Percentiles rank a stretch among this genome's conserved stretches.
Evolutionary conservation across 1,139 yeast genomes (phyloP).

Genomic region (Meyerozyma athensensis): DNA sequence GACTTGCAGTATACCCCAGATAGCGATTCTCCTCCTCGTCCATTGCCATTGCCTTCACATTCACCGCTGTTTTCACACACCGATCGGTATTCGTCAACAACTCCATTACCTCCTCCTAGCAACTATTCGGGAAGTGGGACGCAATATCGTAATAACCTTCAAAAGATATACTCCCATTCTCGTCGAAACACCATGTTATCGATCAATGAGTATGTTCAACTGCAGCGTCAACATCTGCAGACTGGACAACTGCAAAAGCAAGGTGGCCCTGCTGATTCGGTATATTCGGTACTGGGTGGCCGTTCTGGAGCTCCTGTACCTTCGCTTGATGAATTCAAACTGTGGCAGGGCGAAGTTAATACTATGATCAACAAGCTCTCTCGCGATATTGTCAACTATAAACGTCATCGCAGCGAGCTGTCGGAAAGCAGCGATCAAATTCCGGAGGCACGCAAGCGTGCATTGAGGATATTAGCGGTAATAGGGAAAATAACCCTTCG

Average conservation of each 20-base stretch:
- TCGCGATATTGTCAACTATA: slow-evolving; percentile 26
- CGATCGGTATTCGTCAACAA: slow-evolving; percentile 35
- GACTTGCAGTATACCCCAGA: slow-evolving; percentile 39
- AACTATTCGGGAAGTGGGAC: slow-evolving; percentile 17
- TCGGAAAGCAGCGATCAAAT: slow-evolving; percentile 8
- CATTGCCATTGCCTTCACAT: slow-evolving; percentile 28
- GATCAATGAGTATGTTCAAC: slow-evolving; percentile 35
- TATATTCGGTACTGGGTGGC: slow-evolving; percentile 20
- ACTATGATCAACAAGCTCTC: slow-evolving; percentile 36
- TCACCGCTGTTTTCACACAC: slow-evolving; percentile 37
- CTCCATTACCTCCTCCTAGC: slow-evolving; percentile 30
- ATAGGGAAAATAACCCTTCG: slow-evolving; percentile 27
- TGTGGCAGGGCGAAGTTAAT: slow-evolving; percentile 46
- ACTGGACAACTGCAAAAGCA: not conserved
- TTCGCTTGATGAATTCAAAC: slow-evolving; percentile 33
- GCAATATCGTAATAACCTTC: slow-evolving; percentile 34
- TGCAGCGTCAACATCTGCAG: slow-evolving; percentile 25
- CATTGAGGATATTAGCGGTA: slow-evolving; percentile 21
- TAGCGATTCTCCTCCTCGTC: slow-evolving; percentile 20
- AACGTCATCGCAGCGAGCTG: slow-evolving; percentile 6
- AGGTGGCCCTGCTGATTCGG: slow-evolving; percentile 16
- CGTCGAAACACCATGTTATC: slow-evolving; percentile 37
- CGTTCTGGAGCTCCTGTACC: slow-evolving; percentile 5
- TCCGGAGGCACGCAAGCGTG: slow-evolving; percentile 19
- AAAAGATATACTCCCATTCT: slow-evolving; percentile 43